Base-by-base conservation (phyloP, 352 stramenopile genomes). In the Lagenidium sp. region DNA sequence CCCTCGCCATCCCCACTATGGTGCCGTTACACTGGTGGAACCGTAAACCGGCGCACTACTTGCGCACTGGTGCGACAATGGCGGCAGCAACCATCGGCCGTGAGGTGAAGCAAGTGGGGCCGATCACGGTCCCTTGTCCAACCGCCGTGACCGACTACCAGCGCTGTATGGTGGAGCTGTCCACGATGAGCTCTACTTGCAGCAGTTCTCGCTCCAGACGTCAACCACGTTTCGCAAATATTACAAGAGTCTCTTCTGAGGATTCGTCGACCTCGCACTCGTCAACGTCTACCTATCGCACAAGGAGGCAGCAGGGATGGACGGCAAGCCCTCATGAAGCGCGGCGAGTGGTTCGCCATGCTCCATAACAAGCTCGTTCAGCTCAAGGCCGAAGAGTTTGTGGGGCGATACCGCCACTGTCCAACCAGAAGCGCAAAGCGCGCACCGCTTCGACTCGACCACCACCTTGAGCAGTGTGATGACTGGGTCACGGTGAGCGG, bases 1-100 rank as follows among this genome's bases (percentile, higher is more conserved):
- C 30, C 0, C 4, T 44, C 12, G 49, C 39, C 0, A 35, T 62
- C 0, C 50, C 53, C 1, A 37, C 19, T n/a, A 53, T 62, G 52
- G 31, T 53, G 2, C 30, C 49, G 0, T 40, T 41, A 12, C 48
- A 42, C 7, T 63, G 55, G 60, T 50, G 52, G 41, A 55, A 65
- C 41, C 42, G 43, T 10, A 68, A 73, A 31, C 53, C 57, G 1
- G 54, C 68, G 6, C 46, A 57, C 31, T 60, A 61, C n/a, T 43
- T 68, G 4, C 44, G 41, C 11, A 59, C 53, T 7, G 54, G 54
- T 18, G 35, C 31, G 3, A 13, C 28, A 0, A 54, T 55, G 39
- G 13, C 41, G 3, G 40, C 54, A 22, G 36, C 49, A 1, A 20
- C 4, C 0, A 53, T 57, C 7, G 18, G 53, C 0, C 44, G 53